phyloP scores from a whole-genome alignment of 2,329 filamentous ascomycete genomes.

The Hawksworthiomyces lignivorus region DNA sequence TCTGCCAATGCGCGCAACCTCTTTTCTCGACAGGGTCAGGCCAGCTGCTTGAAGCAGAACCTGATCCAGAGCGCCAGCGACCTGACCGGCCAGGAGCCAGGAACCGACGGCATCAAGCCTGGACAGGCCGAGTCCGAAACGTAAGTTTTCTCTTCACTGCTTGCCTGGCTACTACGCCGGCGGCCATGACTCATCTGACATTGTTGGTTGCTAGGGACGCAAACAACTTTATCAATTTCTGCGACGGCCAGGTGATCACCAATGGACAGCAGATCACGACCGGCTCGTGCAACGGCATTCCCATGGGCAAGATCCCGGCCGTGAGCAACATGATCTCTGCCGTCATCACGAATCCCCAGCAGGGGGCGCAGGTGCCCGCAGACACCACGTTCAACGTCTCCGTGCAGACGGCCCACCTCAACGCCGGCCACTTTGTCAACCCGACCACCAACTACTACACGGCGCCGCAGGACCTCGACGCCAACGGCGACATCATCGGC shows the following conservation, averaged over 20 bases:
- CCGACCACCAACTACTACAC: constrained; percentile 46
- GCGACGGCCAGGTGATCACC: constrained; percentile 43
- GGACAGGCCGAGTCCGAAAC: constrained; percentile 34
- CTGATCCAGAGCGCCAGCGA: constrained; percentile 35
- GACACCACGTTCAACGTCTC: constrained; percentile 38
- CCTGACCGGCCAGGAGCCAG: constrained; percentile 29
- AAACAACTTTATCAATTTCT: constrained; percentile 51
- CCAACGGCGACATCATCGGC: constrained; percentile 30
- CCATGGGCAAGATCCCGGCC: constrained; percentile 49
- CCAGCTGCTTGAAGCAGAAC: too few relatives aligned
- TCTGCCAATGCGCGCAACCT: too few relatives aligned
- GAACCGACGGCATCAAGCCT: constrained; percentile 18
- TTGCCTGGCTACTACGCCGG: too few relatives aligned
- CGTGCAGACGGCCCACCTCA: constrained; percentile 40
- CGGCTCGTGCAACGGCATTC: constrained; percentile 51
- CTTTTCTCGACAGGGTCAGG: too few relatives aligned
- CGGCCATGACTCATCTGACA: too few relatives aligned
- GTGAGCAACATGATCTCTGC: constrained; percentile 44
- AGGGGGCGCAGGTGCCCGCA: constrained; percentile 30
- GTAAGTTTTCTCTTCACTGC: constrained; percentile 21
- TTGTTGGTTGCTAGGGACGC: constrained; percentile 34
- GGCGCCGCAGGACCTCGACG: constrained; percentile 43
- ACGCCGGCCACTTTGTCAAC: constrained; percentile 49
- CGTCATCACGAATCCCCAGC: constrained; percentile 39
- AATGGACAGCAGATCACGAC: constrained; percentile 42